Base-by-base conservation (phyloP, 345 rosid genomes). In the Brassica incana region DNA sequence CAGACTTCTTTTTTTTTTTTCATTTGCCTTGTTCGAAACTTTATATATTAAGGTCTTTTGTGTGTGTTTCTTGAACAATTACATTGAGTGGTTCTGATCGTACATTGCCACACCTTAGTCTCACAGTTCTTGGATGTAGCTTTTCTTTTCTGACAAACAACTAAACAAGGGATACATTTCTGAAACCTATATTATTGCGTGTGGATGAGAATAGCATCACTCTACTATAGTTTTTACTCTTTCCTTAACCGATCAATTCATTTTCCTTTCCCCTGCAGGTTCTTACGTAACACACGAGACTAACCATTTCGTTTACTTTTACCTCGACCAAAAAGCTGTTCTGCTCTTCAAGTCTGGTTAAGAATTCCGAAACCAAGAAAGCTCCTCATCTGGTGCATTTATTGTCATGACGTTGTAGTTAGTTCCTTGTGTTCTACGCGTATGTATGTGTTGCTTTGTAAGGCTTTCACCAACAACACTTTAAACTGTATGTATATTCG, bases 221-320 rank as follows among this genome's bases (percentile, higher is more conserved):
- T 29, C 32, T 29, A 29, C 32, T 29, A 36, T 25, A 15, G 23
- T 27, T 3, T 73, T 52, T 20, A 54, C 52, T 50, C 43, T 38
- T 38, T 65, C 67, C 50, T 35, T 38, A 67, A 23, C 77, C 66
- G 18, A n/a, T n/a, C 54, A 12, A 48, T 48, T 48, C 54, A 12
- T 48, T 30, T 20, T 54, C 5, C 61, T 25, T 18, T 45, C 29
- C 23, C 64, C 25, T 67, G 48, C 90, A 94, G 99, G 99, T 68
- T 94, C 99, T 20, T 92, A 94, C 14, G 99, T 94, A 77, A 95
- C 99, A 14, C 99, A 95, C 6, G 99, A 95, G 87, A 95, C 99
- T 43, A 91, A 95, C 88, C 95, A 90, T 89, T 92, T 95, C 67
- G 91, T 95, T 23, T 95, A 95, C 85, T 95, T 95, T 85, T 92